Base-by-base conservation (phyloP, 176 grass and related monocot species). In the Oryza rufipogon region DNA sequence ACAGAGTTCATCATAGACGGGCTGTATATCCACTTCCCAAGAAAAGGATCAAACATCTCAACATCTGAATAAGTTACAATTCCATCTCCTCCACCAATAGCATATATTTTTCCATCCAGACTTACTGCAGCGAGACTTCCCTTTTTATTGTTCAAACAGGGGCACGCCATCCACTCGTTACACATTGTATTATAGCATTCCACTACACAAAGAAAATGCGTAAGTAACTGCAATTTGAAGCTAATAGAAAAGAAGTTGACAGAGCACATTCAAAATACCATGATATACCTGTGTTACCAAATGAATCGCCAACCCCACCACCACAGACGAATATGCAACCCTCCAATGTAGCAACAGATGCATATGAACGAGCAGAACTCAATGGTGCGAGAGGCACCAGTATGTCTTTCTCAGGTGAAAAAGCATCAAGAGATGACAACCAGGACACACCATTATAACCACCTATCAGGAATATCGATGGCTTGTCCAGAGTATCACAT, bases 31-130 rank as follows among this genome's bases (percentile, higher is more conserved):
- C 96, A 98, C 81, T 90, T 95, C 72, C 89, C 89, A 75, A 95
- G 88, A 73, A 84, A 84, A 32, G 93, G 87, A 90, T 98, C 96
- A 84, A 93, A 89, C 77, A 98, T 95, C 86, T 98, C 96, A 76
- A 98, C 89, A 74, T 92, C 92, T 83, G 96, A 86, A 73, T 83
- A 91, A 73, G 79, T 83, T 70, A 90, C 82, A 65, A 70, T 36
- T 66, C 87, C 93, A 85, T 98, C 85, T 80, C 95, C 95, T 79
- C 96, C 96, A 45, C 96, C 96, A 82, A 98, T 93, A 69, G 91
- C 91, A 66, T 90, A 98, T 78, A 98, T 95, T 89, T 95, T 95
- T 2, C 75, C 80, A 64, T 91, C 71, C 36, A 93, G 77, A 81
- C 85, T 88, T 66, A 79, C 83, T 80, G 91, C 91, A 80, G 87